Base-by-base conservation (phyloP, 2,329 filamentous ascomycete genomes). In the Hypomyces perniciosus region DNA sequence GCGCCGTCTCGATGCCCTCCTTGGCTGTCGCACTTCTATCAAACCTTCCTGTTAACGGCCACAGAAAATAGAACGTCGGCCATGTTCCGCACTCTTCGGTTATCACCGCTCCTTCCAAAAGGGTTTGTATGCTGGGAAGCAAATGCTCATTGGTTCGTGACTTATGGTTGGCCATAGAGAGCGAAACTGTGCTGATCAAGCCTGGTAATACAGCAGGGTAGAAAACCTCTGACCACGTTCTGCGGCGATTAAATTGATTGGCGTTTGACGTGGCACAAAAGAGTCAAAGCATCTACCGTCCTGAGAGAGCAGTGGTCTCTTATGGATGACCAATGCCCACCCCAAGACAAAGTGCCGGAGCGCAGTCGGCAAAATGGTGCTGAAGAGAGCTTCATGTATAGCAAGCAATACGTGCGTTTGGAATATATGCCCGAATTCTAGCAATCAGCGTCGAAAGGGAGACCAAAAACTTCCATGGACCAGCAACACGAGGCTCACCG, bases 201-300 rank as follows among this genome's bases (percentile, higher is more conserved):
- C 37, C 49, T 39, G 49, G 39, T 38, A 37, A 44, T 44, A 46
- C 49, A 51, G 46, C 44, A 34, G 33, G 49, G 49, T 43, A 51
- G 35, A 40, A 26, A 50, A 42, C 29, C 28, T 12, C 35, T 31
- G 7, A 33, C 8, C 40, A 41, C 48, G 29, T 50, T 50, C 29
- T 34, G 48, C 48, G 45, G 48, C 48, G 42, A 45, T 45, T 26
- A 35, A 47, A 20, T n/a, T 31, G 34, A n/a, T n/a, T n/a, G 8
- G 10, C 38, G 38, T 45, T 13, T 40, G 9, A 20, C 10, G 35
- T 38, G n/a, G 35, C 35, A 38, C 35, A 10, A n/a, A 38, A 38
- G 20, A 38, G 20, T n/a, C 9, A 38, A 38, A 20, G 20, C 20
- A 20, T 20, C 20, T 20, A 20, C 20, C 20, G 20, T 20, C 20